Base-by-base conservation (phyloP, 305 asterid genomes). In the Fraxinus xanthoxyloides region DNA sequence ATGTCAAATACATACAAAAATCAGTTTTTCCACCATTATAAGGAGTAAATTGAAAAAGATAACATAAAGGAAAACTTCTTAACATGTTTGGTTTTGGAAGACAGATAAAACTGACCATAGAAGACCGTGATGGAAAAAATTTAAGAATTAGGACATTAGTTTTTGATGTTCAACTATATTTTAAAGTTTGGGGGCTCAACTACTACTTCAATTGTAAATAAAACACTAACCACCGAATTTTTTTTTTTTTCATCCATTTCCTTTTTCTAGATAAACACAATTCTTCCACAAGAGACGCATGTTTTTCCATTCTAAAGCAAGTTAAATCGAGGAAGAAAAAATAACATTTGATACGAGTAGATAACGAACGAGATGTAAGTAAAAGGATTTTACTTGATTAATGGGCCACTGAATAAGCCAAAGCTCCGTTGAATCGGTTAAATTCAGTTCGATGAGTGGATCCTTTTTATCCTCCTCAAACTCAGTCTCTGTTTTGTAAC, bases 391-490 rank as follows among this genome's bases (percentile, higher is more conserved):
- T 91, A 92, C 95, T 63, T 88, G 90, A 89, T 87, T 85, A 48
- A 83, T 61, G 19, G 97, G 97, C 94, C 92, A 91, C 4, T 93
- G 93, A 48, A 93, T 76, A 63, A 93, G 97, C 95, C 97, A 94
- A n/a, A 93, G 89, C 88, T 93, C 98, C 0, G 92, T 87, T 1
- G 97, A 90, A 85, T 90, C 95, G 0, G 87, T 81, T 23, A 82
- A 32, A 23, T 89, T 56, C 30, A 92, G 85, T 69, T 91, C 92
- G 72, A 89, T 24, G 7, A 93, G 92, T 8, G 94, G 83, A 75
- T 89, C 91, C 80, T 69, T 91, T 63, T 81, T 82, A 61, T 91
- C 91, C 87, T 89, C 90, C 76, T 84, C 88, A 85, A 90, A 93
- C 15, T 85, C 93, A 43, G 69, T 10, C 0, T 85, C 85, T 24